Percentiles rank a stretch among this genome's conserved stretches.
These are phyloP conservation scores for Leucosporidium scottii DNA, from an alignment of 768 basidiomycete species.

Conservation along the genomic window DNA sequence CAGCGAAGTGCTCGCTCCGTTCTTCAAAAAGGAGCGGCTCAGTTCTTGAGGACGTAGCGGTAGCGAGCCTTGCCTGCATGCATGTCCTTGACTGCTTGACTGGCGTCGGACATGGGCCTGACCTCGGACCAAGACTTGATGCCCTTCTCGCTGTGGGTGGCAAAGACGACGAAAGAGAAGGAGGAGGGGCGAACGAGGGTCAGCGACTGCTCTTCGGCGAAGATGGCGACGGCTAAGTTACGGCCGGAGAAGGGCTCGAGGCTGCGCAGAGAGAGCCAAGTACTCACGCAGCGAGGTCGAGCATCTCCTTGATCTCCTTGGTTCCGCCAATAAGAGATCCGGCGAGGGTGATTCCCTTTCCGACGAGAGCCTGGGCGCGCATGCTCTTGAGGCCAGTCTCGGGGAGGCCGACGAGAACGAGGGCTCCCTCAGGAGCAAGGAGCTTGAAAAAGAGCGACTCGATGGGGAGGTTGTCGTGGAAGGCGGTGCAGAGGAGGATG, in stretches of 20 bases:
- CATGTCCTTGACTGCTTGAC: slow-evolving; percentile 43
- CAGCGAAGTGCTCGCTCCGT: too few relatives aligned
- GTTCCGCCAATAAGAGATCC: slow-evolving; percentile 52
- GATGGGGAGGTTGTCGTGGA: slow-evolving; percentile 44
- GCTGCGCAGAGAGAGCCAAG: not conserved
- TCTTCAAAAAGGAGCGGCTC: too few relatives aligned
- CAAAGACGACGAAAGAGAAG: not conserved
- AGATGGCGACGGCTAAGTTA: too few relatives aligned
- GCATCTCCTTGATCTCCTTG: slow-evolving; percentile 51
- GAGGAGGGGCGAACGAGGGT: not conserved
- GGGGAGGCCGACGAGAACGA: slow-evolving; percentile 56
- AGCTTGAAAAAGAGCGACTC: slow-evolving; percentile 51
- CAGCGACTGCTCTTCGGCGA: too few relatives aligned
- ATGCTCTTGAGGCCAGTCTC: slow-evolving; percentile 41
- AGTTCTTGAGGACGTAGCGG: too few relatives aligned
- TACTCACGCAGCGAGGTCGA: slow-evolving; percentile 50
- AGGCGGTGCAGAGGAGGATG: slow-evolving; percentile 42
- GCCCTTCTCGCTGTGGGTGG: slow-evolving; percentile 40
- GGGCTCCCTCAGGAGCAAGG: slow-evolving; percentile 50
- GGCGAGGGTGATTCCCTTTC: slow-evolving; percentile 35
- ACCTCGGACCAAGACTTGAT: slow-evolving; percentile 48
- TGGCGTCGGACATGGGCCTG: slow-evolving; percentile 20
- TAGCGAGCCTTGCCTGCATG: slow-evolving; percentile 32
- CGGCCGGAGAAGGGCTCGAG: not conserved
- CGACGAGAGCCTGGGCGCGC: slow-evolving; percentile 34